phyloP scores from a whole-genome alignment of 2,329 filamentous ascomycete species.

The Neonectria sp. region DNA sequence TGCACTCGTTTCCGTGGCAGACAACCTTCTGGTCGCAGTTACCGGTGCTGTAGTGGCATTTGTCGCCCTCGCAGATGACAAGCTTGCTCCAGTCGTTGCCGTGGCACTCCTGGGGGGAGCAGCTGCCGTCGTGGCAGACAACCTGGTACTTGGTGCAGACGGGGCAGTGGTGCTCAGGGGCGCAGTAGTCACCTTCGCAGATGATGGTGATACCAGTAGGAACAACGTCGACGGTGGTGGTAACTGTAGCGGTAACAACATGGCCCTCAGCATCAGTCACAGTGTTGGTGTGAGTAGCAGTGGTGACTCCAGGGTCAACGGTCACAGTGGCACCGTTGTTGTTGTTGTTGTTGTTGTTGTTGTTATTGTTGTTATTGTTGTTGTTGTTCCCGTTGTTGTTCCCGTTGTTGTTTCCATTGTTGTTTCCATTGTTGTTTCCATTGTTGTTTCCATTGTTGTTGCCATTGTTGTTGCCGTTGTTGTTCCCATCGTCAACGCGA shows the following conservation, averaged over 20 bases:
- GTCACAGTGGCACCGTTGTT: slow-evolving; percentile 40
- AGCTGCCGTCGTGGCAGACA: slow-evolving; percentile 54
- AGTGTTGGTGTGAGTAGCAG: slow-evolving; percentile 47
- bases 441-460: background rate
- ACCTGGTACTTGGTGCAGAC: slow-evolving; percentile 46
- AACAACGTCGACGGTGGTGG: slow-evolving; percentile 42
- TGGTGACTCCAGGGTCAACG: slow-evolving; percentile 37
- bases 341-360: slow-evolving; percentile 17
- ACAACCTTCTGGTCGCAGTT: slow-evolving; percentile 47
- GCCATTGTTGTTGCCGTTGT: background rate
- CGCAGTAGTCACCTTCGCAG: slow-evolving; percentile 51
- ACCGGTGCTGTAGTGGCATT: slow-evolving; percentile 49
- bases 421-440: background rate
- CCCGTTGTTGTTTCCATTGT: background rate
- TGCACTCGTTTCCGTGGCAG: slow-evolving; percentile 49
- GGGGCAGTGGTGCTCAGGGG: slow-evolving; percentile 48
- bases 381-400: background rate
- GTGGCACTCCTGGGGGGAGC: slow-evolving; percentile 47
- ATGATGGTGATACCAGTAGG: slow-evolving; percentile 45
- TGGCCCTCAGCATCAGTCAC: slow-evolving; percentile 38
- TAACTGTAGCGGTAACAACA: slow-evolving; percentile 37
- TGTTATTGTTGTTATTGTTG: background rate
- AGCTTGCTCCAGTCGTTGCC: slow-evolving; percentile 49
- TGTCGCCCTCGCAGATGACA: slow-evolving; percentile 51
- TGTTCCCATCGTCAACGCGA: slow-evolving; percentile 13